phyloP scores from a whole-genome alignment of 345 rosid genomes.

The Physaria fendleri region DNA sequence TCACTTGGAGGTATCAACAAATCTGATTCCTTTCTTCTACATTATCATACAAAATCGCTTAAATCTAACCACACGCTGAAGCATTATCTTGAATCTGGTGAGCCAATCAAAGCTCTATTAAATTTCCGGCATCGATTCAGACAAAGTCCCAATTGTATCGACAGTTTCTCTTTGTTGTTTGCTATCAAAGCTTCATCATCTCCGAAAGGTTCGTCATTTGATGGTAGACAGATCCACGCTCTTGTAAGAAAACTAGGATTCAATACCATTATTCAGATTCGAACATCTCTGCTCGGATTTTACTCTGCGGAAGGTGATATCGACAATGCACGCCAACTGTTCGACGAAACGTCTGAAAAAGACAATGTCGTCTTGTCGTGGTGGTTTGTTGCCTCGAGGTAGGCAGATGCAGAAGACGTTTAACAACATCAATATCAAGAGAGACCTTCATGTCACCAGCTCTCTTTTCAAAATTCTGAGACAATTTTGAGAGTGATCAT shows the following conservation, averaged over 20 bases:
- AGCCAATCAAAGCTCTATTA: constrained; percentile 21
- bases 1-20: constrained; percentile 1
- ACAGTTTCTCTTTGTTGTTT: constrained; percentile 36
- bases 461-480: too few relatives aligned
- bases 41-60: constrained; percentile 20
- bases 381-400: too few relatives aligned
- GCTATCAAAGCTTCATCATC: constrained; percentile 31
- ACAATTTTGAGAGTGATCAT: too few relatives aligned
- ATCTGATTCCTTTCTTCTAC: constrained; percentile 4
- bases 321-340: constrained; percentile 29
- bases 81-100: constrained; percentile 22
- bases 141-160: constrained; percentile 22
- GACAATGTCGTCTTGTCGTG: too few relatives aligned
- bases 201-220: constrained; percentile 6
- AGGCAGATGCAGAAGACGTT: too few relatives aligned
- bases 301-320: constrained; percentile 17
- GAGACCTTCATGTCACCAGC: too few relatives aligned
- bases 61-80: constrained; percentile 28
- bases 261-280: constrained; percentile 27
- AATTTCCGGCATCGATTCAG: constrained; percentile 25
- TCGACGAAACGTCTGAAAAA: constrained; percentile 27
- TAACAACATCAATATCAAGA: too few relatives aligned
- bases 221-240: constrained; percentile 30
- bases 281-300: background rate
- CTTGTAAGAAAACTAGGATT: constrained; percentile 30